Conservation (phyloP, 495 filamentous ascomycete genomes). For the Cercophora sp. region DNA sequence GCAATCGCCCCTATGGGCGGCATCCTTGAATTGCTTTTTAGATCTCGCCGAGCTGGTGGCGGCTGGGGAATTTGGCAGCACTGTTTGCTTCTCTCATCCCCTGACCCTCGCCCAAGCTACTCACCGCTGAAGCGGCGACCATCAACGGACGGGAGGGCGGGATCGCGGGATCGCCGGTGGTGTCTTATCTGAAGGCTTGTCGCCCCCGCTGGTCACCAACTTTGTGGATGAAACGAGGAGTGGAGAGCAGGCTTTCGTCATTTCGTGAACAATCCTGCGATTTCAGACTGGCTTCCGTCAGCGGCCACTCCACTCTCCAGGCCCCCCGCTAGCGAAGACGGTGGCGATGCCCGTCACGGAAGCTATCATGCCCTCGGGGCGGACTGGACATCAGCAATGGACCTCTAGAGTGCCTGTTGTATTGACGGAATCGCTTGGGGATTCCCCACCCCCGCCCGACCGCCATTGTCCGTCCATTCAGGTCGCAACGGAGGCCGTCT, state of each 20-base stretch:
- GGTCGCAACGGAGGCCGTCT: neutral
- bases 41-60: neutral
- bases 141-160: neutral
- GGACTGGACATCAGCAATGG: no score
- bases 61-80: neutral
- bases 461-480: constrained; percentile 7
- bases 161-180: neutral
- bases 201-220: neutral
- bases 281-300: no score
- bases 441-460: no score
- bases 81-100: no score
- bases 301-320: no score
- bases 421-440: no score
- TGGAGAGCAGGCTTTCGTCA: neutral
- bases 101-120: neutral
- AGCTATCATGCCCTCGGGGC: no score
- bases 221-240: neutral
- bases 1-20: neutral
- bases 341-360: no score
- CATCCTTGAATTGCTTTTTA: neutral
- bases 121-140: constrained; percentile 1
- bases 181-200: neutral
- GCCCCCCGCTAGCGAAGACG: no score
- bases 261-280: no score
- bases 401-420: no score